Evolutionary conservation across 139 green algal genomes (phyloP), one percentile per base, ranked within the genome.

Genomic region (Edaphochlamys debaryana): DNA sequence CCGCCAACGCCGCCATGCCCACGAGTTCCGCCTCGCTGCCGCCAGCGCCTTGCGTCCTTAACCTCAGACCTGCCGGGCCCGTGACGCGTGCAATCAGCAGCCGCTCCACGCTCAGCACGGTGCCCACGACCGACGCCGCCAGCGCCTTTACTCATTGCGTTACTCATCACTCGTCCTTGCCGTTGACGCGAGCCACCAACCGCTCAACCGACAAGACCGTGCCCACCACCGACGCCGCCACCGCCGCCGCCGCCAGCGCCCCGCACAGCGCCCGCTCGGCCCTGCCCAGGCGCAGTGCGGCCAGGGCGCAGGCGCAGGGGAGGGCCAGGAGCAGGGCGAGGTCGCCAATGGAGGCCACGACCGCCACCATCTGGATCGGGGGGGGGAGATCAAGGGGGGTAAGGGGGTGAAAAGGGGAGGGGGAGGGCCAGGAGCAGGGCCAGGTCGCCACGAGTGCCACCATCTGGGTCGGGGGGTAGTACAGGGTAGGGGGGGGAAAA

Each of bases 401-500:
- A 13, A 13, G 45, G 13, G 45, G 45, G 45, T 54, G 45, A 54
- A 9, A 54, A 9, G 45, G 45, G 9, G 11, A 54, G 45, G 17
- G 88, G 88, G 25, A 90, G 67, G 19, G 36, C 74, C 45, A 87
- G 85, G 9, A 85, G 32, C 15, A 81, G 78, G 27, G 79, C 72
- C 52, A 90, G 50, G 73, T 90, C 86, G 0, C 88, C 88, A 92
- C 86, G 0, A 90, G 23, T 0, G 88, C 88, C 15, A 88, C 69
- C 45, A 90, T 19, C 15, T 66, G 25, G 45, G 45, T 9, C 9
- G 45, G 45, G n/a, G n/a, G n/a, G n/a, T n/a, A n/a, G n/a, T n/a
- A n/a, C n/a, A n/a, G n/a, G n/a, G n/a, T n/a, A n/a, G n/a, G n/a
- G n/a, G n/a, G n/a, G n/a, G n/a, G n/a, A n/a, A n/a, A n/a, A n/a